These are phyloP conservation scores for Backusella luteola DNA, from an alignment of 192 early-diverging fungal species.

Conservation along the genomic window DNA sequence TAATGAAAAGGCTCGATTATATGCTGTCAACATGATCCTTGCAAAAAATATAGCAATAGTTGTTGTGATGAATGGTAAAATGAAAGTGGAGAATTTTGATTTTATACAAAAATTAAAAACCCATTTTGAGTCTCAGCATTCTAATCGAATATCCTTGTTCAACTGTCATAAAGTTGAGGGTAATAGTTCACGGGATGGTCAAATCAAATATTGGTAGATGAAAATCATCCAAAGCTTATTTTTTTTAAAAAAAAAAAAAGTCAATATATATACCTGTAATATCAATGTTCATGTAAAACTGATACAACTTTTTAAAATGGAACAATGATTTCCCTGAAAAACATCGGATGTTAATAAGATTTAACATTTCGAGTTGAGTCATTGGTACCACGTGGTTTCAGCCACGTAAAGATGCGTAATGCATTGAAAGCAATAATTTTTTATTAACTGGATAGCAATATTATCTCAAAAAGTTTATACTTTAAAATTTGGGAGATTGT, in stretches of 20 bases:
- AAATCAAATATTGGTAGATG: background rate
- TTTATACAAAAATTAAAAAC: background rate
- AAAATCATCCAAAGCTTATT: too few relatives aligned
- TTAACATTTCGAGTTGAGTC: background rate
- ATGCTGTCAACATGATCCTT: conserved; percentile 14
- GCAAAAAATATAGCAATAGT: background rate
- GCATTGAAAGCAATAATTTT: background rate
- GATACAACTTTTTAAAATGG: background rate
- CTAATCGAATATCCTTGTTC: background rate
- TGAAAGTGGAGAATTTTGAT: background rate
- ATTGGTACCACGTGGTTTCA: background rate
- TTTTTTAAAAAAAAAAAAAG: background rate
- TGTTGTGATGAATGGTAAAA: background rate
- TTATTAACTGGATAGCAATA: background rate
- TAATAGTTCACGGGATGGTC: background rate
- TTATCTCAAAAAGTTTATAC: background rate
- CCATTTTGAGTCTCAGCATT: background rate
- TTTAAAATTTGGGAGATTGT: background rate
- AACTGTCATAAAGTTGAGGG: background rate
- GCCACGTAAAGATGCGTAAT: background rate
- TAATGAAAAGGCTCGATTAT: conserved; percentile 5
- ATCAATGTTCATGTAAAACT: background rate
- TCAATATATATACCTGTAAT: background rate
- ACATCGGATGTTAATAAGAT: background rate
- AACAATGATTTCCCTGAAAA: background rate